Percentiles rank a stretch among this genome's conserved stretches.
Evolutionary conservation across 1,139 yeast species (phyloP).

Genomic region (Saccharomyces hybrid): DNA sequence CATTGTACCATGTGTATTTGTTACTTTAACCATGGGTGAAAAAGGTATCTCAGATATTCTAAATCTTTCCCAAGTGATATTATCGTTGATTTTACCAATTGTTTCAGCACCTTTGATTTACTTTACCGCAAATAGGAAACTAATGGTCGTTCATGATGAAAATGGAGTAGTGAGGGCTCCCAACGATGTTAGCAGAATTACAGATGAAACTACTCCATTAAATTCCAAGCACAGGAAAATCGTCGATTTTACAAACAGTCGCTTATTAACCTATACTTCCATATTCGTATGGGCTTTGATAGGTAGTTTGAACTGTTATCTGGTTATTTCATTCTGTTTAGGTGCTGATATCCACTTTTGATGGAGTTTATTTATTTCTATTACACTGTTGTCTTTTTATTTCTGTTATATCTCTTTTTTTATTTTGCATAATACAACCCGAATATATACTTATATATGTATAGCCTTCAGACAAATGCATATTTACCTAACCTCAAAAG

Average conservation of each 20-base stretch:
- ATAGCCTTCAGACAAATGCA: background rate
- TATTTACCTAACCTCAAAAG: constrained; percentile 1
- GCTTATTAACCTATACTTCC: constrained; percentile 45
- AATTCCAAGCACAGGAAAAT: constrained; percentile 10
- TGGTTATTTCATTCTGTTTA: constrained; percentile 56
- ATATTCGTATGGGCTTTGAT: constrained; percentile 63
- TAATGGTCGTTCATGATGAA: constrained; percentile 59
- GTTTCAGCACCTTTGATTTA: constrained; percentile 84
- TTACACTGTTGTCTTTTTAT: background rate
- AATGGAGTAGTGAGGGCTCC: constrained; percentile 20
- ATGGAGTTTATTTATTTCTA: constrained; percentile 2
- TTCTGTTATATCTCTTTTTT: background rate
- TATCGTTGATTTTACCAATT: constrained; percentile 76
- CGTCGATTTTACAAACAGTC: constrained; percentile 62
- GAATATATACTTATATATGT: background rate
- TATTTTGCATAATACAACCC: constrained; percentile 4
- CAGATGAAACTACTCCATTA: constrained; percentile 21
- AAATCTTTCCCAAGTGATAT: constrained; percentile 81
- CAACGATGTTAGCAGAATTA: constrained; percentile 9
- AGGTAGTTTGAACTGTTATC: constrained; percentile 62
- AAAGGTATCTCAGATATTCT: constrained; percentile 75
- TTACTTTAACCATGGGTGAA: constrained; percentile 71
- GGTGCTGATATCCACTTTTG: constrained; percentile 61
- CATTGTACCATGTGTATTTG: constrained; percentile 78
- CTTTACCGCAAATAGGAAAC: constrained; percentile 65